Base-by-base conservation (phyloP, 495 filamentous ascomycete species). In the Aspergillus indologenus region DNA sequence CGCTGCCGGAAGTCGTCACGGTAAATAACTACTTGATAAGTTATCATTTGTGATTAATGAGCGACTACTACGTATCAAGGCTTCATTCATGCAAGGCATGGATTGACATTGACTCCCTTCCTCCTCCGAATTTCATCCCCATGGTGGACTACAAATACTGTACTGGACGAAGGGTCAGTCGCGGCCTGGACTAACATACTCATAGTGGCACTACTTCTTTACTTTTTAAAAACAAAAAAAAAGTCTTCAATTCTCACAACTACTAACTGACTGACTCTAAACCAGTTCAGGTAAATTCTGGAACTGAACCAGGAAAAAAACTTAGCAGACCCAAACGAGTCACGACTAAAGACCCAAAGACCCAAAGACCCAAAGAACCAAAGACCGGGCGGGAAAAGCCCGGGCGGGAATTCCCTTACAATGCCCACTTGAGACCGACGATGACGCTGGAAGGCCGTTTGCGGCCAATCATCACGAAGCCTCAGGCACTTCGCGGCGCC, bases 401-500 rank as follows among this genome's bases (percentile, higher is more conserved):
- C 59, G 59, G 57, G 48, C 21, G 18, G 22, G 23, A 51, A 40
- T 40, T 40, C 34, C 34, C 34, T 40, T 40, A 9, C n/a, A 29
- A 29, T 29, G 3, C 34, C 34, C 34, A 40, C 34, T 40, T 40
- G 34, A 40, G 34, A 40, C 34, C 26, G 40, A 43, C 51, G 40
- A 49, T n/a, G 26, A 34, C 46, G 12, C 22, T 45, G 26, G 48
- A 40, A 3, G n/a, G 54, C 54, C 40, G 59, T 54, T 54, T 57
- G 54, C 54, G 49, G 59, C 59, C 53, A 55, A 49, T 61, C 48
- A 57, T 48, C 53, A 46, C 48, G 40, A 18, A 14, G 48, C 48
- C 23, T n/a, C 48, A 29, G 19, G 15, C 19, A 17, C 29, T n/a
- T 51, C 48, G 48, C 48, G 29, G 24, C 29, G 23, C 48, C 22